These are phyloP conservation scores for Vickermania spadyakhi DNA, from an alignment of 208 protist species.

Conservation along the genomic window DNA sequence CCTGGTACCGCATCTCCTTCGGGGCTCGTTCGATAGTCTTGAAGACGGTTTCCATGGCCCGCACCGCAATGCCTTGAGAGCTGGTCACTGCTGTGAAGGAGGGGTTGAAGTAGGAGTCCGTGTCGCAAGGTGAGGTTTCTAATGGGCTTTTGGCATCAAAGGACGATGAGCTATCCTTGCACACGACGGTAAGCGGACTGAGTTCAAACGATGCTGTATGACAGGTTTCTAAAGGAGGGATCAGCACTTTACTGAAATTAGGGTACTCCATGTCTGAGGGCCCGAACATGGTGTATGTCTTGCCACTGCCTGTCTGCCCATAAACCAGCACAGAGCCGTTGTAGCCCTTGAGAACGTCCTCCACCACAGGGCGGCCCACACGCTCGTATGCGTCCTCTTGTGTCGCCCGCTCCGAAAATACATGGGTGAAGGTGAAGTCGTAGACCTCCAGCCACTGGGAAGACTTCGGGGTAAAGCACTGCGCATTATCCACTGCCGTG, in stretches of 20 bases:
- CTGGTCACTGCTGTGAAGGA: not conserved
- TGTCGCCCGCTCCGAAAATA: slow-evolving; percentile 29
- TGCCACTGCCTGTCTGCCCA: slow-evolving; percentile 87
- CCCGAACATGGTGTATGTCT: slow-evolving; percentile 89
- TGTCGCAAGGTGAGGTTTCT: not conserved
- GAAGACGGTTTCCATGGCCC: slow-evolving; percentile 91
- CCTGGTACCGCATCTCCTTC: slow-evolving; percentile 82
- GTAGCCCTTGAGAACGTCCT: slow-evolving; percentile 84
- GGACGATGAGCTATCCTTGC: not conserved
- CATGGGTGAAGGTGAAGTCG: slow-evolving; percentile 53
- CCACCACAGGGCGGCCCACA: slow-evolving; percentile 79
- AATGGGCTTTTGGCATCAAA: slow-evolving; percentile 1
- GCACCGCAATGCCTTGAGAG: slow-evolving; percentile 88
- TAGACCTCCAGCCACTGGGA: slow-evolving; percentile 5
- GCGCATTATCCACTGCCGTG: not conserved
- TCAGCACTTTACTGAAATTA: not conserved
- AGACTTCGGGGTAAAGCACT: not conserved
- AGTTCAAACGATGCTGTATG: not conserved
- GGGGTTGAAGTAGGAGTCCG: not conserved
- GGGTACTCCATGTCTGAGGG: not conserved
- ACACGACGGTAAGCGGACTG: not conserved
- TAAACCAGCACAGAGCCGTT: slow-evolving; percentile 89
- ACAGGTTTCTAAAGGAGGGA: not conserved
- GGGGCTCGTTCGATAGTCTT: slow-evolving; percentile 50
- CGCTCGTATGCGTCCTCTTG: slow-evolving; percentile 79